Evolutionary conservation across 2,329 filamentous ascomycete genomes (phyloP), one percentile per base, ranked within the genome.

Genomic region (Sclerotinia nivalis): DNA sequence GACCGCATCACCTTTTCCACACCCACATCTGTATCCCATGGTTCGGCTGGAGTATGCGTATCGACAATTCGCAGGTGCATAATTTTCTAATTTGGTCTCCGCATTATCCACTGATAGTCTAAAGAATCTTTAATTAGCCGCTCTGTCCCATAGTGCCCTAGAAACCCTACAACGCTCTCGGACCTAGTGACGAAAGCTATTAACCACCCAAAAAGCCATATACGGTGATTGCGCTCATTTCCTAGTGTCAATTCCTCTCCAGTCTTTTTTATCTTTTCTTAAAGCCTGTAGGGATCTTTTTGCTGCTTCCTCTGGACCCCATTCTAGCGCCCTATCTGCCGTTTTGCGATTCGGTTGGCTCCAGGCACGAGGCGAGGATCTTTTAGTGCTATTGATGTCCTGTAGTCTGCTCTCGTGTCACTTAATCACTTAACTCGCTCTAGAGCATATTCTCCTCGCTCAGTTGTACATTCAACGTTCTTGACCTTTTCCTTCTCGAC

Each of bases 1-100:
- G 80, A 81, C 81, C 81, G 81, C 80, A 81, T 79, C 78, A 79
- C 79, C 79, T 81, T 80, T 80, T 80, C 60, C 47, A 64, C 31
- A 37, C 47, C 60, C 34, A 49, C 47, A 50, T 64, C n/a, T 64
- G 47, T 64, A 50, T 64, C 60, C 79, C 79, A 78, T 78, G 78
- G 76, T 79, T 79, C 78, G 78, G 78, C 79, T 79, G 75, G 79
- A 81, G 77, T 20, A 78, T 80, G 77, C 76, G 76, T 78, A 78
- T 49, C 54, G 50, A 58, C 31, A 59, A 43, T 40, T 56, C 50
- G 28, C 31, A 68, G 52, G 66, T 68, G 66, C 66, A 45, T 50
- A 65, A 43, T 43, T 55, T 66, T 80, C 75, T 76, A 76, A 77
- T 73, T 75, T 69, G 71, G 75, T 74, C 74, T 68, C 69, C 68